phyloP scores from a whole-genome alignment of 441 rosid genomes.

The Capsella rubella region DNA sequence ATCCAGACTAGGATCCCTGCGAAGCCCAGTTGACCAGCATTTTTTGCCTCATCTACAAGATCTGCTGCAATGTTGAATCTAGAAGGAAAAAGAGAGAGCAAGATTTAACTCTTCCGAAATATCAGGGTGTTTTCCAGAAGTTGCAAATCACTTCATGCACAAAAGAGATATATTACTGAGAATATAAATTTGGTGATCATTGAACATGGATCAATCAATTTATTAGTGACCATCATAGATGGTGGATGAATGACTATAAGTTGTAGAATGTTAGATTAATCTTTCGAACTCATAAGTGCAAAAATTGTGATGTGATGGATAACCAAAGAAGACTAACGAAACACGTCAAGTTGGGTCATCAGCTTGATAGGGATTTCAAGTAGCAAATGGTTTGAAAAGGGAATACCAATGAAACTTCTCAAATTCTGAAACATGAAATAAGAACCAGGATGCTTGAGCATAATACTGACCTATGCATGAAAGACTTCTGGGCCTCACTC shows the following conservation, averaged over 20 bases:
- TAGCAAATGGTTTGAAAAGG: conserved; percentile 17
- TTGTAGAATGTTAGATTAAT: not conserved
- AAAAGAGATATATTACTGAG: conserved; percentile 15
- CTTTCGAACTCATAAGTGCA: conserved; percentile 2
- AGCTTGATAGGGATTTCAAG: conserved; percentile 8
- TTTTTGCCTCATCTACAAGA: conserved; percentile 77
- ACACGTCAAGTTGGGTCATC: conserved; percentile 12
- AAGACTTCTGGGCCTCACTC: conserved; percentile 97
- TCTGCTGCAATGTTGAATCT: conserved; percentile 99
- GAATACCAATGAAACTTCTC: conserved; percentile 11
- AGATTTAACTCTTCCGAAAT: conserved; percentile 27
- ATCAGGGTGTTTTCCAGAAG: not conserved
- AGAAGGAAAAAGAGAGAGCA: conserved; percentile 28
- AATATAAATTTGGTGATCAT: conserved; percentile 18
- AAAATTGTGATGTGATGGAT: not conserved
- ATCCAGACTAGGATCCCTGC: conserved; percentile 99
- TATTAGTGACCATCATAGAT: not conserved
- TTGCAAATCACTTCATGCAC: conserved; percentile 15
- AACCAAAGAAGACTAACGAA: conserved; percentile 26
- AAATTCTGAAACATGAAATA: conserved; percentile 9
- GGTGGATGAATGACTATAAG: conserved; percentile 3
- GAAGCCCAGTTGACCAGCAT: conserved; percentile 79
- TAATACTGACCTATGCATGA: conserved; percentile 93
- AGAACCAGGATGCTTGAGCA: conserved; percentile 21
- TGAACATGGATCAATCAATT: conserved; percentile 22